phyloP scores from a whole-genome alignment of 1,139 yeast genomes.

The Blastobotrys petasosporus region DNA sequence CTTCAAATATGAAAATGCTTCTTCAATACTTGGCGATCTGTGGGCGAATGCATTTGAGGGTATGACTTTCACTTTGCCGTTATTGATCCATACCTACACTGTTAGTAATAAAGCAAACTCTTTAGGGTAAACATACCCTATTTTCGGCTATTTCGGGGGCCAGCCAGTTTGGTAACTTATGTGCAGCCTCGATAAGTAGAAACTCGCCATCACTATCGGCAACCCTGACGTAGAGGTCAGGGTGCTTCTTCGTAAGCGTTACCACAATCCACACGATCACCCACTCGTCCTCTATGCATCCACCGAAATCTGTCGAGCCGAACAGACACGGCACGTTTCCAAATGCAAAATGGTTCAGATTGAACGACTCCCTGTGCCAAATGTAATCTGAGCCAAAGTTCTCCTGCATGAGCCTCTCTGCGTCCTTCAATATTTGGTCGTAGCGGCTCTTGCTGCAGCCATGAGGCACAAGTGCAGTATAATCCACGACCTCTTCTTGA shows the following conservation, averaged over 20 bases:
- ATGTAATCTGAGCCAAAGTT: constrained; percentile 18
- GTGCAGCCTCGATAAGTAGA: constrained; percentile 45
- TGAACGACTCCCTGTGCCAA: constrained; percentile 27
- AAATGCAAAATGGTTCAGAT: constrained; percentile 11
- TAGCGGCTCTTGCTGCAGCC: constrained; percentile 5
- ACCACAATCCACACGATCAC: constrained; percentile 40
- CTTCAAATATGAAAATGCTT: constrained; percentile 13
- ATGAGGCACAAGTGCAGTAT: constrained; percentile 5
- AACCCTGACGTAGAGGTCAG: constrained; percentile 42
- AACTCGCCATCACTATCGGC: constrained; percentile 56
- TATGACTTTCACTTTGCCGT: constrained; percentile 24
- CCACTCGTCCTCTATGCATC: constrained; percentile 43
- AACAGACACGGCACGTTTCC: constrained; percentile 32
- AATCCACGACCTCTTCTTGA: constrained; percentile 10
- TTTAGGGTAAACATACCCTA: constrained; percentile 28
- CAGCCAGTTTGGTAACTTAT: constrained; percentile 42
- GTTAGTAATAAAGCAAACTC: neutral
- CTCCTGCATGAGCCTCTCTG: constrained; percentile 1
- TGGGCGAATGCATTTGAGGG: constrained; percentile 16
- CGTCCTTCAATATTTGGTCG: constrained; percentile 3
- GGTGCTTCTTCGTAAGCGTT: constrained; percentile 33
- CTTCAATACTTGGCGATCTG: constrained; percentile 7
- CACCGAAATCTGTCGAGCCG: constrained; percentile 44
- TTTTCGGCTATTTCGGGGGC: constrained; percentile 39
- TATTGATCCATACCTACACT: constrained; percentile 23